Conservation (phyloP, 371 early-diverging fungal species). For the Vairimorpha necatrix region DNA sequence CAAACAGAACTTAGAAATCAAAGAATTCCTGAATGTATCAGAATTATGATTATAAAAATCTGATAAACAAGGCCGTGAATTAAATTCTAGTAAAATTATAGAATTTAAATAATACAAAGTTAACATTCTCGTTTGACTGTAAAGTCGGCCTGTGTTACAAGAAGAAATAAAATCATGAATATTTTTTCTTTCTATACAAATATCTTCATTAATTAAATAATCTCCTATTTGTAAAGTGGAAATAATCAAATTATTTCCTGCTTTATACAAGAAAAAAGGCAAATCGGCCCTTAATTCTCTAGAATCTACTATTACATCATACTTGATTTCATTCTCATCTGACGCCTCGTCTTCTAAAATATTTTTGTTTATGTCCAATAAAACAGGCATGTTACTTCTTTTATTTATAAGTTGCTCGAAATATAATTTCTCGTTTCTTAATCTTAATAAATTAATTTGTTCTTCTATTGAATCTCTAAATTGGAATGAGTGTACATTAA, state of each 20-base stretch:
- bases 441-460: slow-evolving; percentile 74
- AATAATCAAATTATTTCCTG: slow-evolving; percentile 72
- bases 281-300: slow-evolving; percentile 85
- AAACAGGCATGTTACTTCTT: slow-evolving; percentile 65
- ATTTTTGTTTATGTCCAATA: slow-evolving; percentile 13
- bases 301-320: slow-evolving; percentile 74
- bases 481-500: slow-evolving; percentile 28
- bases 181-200: slow-evolving; percentile 86
- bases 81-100: slow-evolving; percentile 84
- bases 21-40: slow-evolving; percentile 19
- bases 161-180: slow-evolving; percentile 78
- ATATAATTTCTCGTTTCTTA: slow-evolving; percentile 79
- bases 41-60: slow-evolving; percentile 65
- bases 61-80: slow-evolving; percentile 73
- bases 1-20: slow-evolving; percentile 69
- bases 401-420: slow-evolving; percentile 84
- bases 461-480: slow-evolving; percentile 80
- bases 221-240: slow-evolving; percentile 85
- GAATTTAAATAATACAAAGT: slow-evolving; percentile 72
- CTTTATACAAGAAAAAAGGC: slow-evolving; percentile 76
- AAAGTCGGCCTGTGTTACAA: slow-evolving; percentile 76
- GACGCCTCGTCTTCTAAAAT: slow-evolving; percentile 24
- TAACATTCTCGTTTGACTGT: slow-evolving; percentile 84
- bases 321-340: slow-evolving; percentile 9
- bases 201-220: slow-evolving; percentile 76